phyloP scores from a whole-genome alignment of 352 stramenopile species.

The Phytophthora nicotianae region DNA sequence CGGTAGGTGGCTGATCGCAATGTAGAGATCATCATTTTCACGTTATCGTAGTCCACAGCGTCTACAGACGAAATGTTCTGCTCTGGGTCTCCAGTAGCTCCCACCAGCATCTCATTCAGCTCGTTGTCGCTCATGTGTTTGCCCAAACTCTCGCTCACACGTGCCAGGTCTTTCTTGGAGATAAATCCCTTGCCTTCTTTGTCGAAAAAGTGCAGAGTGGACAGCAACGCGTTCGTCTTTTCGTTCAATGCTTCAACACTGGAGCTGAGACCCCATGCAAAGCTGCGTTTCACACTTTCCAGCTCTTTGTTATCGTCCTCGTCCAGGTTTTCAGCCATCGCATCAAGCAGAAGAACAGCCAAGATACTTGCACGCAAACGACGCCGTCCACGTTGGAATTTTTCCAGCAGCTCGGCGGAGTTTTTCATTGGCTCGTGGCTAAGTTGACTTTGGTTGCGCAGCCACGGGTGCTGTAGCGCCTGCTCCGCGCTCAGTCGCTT shows the following conservation, averaged over 20 bases:
- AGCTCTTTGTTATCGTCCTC: slow-evolving; percentile 41
- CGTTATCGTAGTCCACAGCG: slow-evolving; percentile 75
- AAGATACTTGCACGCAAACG: slow-evolving; percentile 82
- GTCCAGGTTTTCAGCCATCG: slow-evolving; percentile 51
- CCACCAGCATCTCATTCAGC: slow-evolving; percentile 85
- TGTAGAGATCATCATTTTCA: slow-evolving; percentile 85
- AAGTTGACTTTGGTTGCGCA: slow-evolving; percentile 57
- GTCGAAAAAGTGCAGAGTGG: slow-evolving; percentile 78
- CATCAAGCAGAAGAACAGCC: slow-evolving; percentile 70
- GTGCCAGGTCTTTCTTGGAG: slow-evolving; percentile 73
- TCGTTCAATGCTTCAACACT: slow-evolving; percentile 66
- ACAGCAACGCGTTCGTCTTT: slow-evolving; percentile 71
- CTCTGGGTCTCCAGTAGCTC: slow-evolving; percentile 73
- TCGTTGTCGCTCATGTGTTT: slow-evolving; percentile 76
- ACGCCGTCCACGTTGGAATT: slow-evolving; percentile 80
- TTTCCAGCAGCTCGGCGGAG: slow-evolving; percentile 71
- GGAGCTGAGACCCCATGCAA: slow-evolving; percentile 78
- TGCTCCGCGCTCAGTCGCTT: slow-evolving; percentile 72
- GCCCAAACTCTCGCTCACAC: slow-evolving; percentile 74
- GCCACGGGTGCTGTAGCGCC: slow-evolving; percentile 76
- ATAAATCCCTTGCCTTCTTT: slow-evolving; percentile 85
- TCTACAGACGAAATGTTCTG: slow-evolving; percentile 54
- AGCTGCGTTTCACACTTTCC: slow-evolving; percentile 46
- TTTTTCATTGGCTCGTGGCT: slow-evolving; percentile 67
- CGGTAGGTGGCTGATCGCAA: slow-evolving; percentile 70